These are phyloP conservation scores for Crotalaria pallida DNA, from an alignment of 306 rosid genomes.

Conservation along the genomic window DNA sequence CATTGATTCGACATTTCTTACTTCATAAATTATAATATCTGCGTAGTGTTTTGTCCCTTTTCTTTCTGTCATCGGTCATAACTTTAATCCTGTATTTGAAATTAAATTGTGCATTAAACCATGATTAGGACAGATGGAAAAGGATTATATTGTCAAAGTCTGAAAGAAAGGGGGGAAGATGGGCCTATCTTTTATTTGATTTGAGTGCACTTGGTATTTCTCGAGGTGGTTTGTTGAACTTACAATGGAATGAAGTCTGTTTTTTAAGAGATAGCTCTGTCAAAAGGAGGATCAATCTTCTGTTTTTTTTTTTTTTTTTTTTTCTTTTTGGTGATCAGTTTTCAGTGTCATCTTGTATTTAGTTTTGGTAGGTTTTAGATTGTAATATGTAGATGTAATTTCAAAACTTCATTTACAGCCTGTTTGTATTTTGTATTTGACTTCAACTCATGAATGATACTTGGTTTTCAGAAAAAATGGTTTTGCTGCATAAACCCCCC, in stretches of 20 bases:
- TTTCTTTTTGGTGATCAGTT: background rate
- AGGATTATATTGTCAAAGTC: slow-evolving; percentile 6
- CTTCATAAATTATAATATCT: slow-evolving; percentile 10
- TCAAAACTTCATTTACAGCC: background rate
- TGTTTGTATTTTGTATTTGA: background rate
- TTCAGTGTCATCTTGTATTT: background rate
- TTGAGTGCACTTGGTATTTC: background rate
- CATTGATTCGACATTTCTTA: slow-evolving; percentile 9
- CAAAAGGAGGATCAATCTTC: background rate
- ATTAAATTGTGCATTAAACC: slow-evolving; percentile 8
- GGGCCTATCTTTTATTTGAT: background rate
- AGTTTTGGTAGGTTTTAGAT: background rate
- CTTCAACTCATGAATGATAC: slow-evolving; percentile 18
- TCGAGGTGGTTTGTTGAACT: background rate
- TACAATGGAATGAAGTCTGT: background rate
- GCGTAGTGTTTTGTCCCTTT: slow-evolving; percentile 3
- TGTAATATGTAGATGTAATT: background rate
- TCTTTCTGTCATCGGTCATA: background rate
- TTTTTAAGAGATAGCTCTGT: background rate
- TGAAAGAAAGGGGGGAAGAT: background rate
- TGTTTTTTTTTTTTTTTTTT: background rate
- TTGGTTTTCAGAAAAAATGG: slow-evolving; percentile 87
- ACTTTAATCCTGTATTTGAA: background rate
- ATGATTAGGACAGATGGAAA: background rate
- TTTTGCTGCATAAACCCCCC: slow-evolving; percentile 90